Conservation (phyloP, 2,329 filamentous ascomycete species). For the Orbilia javanica region DNA sequence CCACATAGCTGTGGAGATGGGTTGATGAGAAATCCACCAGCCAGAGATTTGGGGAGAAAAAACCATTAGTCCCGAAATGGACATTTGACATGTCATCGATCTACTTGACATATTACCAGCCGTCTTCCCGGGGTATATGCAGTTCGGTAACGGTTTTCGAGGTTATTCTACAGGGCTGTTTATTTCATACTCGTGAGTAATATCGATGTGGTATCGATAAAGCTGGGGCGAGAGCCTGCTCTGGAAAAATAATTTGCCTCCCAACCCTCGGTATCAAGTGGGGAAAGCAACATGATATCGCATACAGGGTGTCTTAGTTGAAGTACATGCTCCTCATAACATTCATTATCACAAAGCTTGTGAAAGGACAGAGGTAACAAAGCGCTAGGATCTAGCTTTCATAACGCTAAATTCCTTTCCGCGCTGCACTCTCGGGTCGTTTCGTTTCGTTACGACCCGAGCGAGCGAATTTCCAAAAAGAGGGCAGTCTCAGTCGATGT, state of each 20-base stretch:
- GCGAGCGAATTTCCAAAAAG: constrained; percentile 13
- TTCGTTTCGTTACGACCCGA: constrained; percentile 18
- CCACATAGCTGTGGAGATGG: constrained; percentile 19
- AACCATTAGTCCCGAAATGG: background rate
- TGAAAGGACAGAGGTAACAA: constrained; percentile 1
- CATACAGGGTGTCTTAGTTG: constrained; percentile 10
- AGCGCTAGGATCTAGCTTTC: background rate
- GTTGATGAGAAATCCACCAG: constrained; percentile 24
- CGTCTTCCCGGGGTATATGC: constrained; percentile 5
- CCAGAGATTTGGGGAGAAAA: constrained; percentile 2
- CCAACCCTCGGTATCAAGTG: constrained; percentile 28
- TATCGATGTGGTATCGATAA: background rate
- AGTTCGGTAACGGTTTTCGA: background rate
- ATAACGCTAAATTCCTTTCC: constrained; percentile 13
- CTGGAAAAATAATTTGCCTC: constrained; percentile 20
- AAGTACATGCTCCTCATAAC: background rate
- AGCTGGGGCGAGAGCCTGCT: background rate
- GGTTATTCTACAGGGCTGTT: background rate
- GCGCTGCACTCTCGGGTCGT: constrained; percentile 7
- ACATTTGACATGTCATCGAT: constrained; percentile 26
- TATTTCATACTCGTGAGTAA: constrained; percentile 1
- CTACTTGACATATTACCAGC: constrained; percentile 25
- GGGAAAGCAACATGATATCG: constrained; percentile 13
- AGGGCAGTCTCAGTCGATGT: background rate
- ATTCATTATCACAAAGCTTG: background rate